These are phyloP conservation scores for Prunus persica DNA, from an alignment of 306 rosid species.

Conservation along the genomic window Prunus_persica_NCBIv2 NC_034010.1:27709001-27709500, in stretches of 20 bases:
- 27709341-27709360: constrained; percentile 7
- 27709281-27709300: not conserved
- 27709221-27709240: not conserved
- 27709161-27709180: not conserved
- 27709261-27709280: not conserved
- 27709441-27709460: constrained; percentile 83
- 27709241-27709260: not conserved
- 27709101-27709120: constrained; percentile 97
- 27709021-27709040: constrained; percentile 87
- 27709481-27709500: constrained; percentile 1
- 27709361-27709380: constrained; percentile 92
- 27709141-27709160: not conserved
- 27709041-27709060: constrained; percentile 87
- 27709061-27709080: constrained; percentile 82
- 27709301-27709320: not conserved
- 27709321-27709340: not conserved
- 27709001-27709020: constrained; percentile 97
- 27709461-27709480: not conserved
- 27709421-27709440: constrained; percentile 97
- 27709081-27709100: constrained; percentile 91
- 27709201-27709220: not conserved
- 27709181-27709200: not conserved
- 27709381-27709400: constrained; percentile 67
- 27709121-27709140: not conserved
- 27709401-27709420: constrained; percentile 71